Evolutionary conservation across 1,284 basidiomycete genomes (phyloP).

Genomic region (Tausonia pullulans): DNA sequence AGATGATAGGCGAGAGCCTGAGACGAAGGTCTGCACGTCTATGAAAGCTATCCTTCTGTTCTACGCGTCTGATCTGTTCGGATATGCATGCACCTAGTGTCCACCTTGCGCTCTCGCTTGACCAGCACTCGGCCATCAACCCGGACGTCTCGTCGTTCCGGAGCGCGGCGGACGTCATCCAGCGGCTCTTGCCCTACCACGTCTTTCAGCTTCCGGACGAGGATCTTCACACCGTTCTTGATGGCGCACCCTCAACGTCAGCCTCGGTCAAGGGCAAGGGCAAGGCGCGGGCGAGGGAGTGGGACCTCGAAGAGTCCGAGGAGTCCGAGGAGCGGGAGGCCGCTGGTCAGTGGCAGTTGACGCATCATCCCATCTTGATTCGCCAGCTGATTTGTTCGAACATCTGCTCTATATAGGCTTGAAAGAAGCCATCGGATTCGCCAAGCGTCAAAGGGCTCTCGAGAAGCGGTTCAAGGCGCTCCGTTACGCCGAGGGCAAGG

Average conservation of each 20-base stretch:
- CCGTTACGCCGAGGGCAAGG: slow-evolving; percentile 16
- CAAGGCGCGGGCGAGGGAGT: slow-evolving; percentile 32
- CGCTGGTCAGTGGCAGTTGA: slow-evolving; percentile 16
- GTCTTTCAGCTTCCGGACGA: slow-evolving; percentile 58
- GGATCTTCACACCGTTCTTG: slow-evolving; percentile 38
- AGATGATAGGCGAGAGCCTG: too few species aligned
- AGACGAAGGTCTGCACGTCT: too few species aligned
- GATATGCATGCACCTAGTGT: slow-evolving; percentile 37
- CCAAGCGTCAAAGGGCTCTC: slow-evolving; percentile 41
- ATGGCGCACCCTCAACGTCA: slow-evolving; percentile 21
- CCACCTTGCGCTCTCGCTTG: slow-evolving; percentile 44
- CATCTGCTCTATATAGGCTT: slow-evolving; percentile 41
- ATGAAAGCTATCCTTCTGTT: too few species aligned
- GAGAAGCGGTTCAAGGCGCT: slow-evolving; percentile 43
- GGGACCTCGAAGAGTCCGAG: slow-evolving; percentile 35
- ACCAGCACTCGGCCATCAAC: slow-evolving; percentile 48
- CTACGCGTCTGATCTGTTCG: too few species aligned
- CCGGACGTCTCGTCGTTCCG: slow-evolving; percentile 57
- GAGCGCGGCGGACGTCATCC: slow-evolving; percentile 49
- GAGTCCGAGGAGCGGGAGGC: slow-evolving; percentile 47
- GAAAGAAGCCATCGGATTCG: slow-evolving; percentile 53
- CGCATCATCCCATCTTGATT: neutral
- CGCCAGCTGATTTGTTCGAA: neutral
- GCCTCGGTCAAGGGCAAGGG: slow-evolving; percentile 23
- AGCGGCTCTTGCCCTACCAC: slow-evolving; percentile 60